phyloP scores from a whole-genome alignment of 2,329 filamentous ascomycete genomes.

The Aureobasidium mangrovei region DNA sequence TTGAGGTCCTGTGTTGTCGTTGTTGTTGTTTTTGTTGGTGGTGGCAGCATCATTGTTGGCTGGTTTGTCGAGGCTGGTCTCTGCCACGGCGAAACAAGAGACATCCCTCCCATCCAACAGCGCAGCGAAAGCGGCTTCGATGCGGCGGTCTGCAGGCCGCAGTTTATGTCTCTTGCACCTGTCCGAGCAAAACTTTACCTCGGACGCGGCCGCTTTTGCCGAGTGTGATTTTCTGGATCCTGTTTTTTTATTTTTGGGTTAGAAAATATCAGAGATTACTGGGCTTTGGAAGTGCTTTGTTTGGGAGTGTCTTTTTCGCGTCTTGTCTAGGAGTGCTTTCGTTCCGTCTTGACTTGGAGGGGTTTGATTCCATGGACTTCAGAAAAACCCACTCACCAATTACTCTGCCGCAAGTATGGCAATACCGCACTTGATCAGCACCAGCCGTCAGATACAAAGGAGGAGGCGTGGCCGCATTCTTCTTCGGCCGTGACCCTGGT shows the following conservation, averaged over 20 bases:
- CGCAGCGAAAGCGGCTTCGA: constrained; percentile 43
- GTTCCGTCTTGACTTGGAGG: not conserved
- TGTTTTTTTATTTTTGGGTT: not conserved
- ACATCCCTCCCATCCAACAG: constrained; percentile 28
- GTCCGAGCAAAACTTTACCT: constrained; percentile 49
- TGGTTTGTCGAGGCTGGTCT: not conserved
- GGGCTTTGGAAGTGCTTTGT: too few relatives aligned
- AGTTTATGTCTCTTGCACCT: constrained; percentile 47
- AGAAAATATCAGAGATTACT: too few relatives aligned
- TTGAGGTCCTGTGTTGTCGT: not conserved
- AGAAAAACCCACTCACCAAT: constrained; percentile 32
- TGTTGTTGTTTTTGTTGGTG: not conserved
- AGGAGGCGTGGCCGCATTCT: constrained; percentile 37
- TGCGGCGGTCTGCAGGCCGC: constrained; percentile 40
- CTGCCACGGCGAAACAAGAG: not conserved
- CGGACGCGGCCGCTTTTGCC: constrained; percentile 24
- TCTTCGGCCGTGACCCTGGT: constrained; percentile 33
- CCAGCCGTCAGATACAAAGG: constrained; percentile 44
- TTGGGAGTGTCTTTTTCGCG: too few relatives aligned
- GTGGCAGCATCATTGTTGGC: not conserved
- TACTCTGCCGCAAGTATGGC: constrained; percentile 48
- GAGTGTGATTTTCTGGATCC: constrained; percentile 23
- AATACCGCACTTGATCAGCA: constrained; percentile 45
- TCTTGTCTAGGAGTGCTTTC: not conserved
- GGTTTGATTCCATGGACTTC: not conserved